Base-by-base conservation (phyloP, 176 grass and related monocot species). In the Oryza brachyantha region DNA sequence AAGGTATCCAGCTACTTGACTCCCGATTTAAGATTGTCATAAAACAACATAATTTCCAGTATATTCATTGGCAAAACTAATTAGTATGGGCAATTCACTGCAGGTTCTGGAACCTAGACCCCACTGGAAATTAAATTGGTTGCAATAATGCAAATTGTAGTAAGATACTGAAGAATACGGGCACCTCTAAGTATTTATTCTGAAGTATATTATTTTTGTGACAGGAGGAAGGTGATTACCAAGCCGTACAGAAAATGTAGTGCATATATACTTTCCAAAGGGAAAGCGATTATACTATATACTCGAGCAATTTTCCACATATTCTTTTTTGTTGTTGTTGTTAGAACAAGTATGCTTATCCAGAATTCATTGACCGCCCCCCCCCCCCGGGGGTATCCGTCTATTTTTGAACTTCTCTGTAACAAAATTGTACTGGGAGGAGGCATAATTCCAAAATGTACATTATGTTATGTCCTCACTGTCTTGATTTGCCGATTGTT, bases 1-100 rank as follows among this genome's bases (percentile, higher is more conserved):
- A 87, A 81, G 75, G 88, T 84, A 81, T 43, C 17, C 29, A 34
- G 29, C 37, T 74, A 74, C 68, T 79, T 79, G 70, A 24, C 60
- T 41, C 58, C 26, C 2, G n/a, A 63, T 64, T 57, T 26, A 27
- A 59, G 17, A 42, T 72, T 42, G 19, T 0, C 19, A 22, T 58
- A 69, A 61, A 86, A 26, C 5, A 61, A 27, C 31, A 25, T 43
- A 11, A 65, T 72, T 45, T 42, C 34, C 8, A 79, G 3, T 31
- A 39, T 27, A 61, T 36, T 3, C 29, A 73, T 21, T 24, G 7
- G 11, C 41, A 62, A 35, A 29, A 37, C 69, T 88, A 80, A 85
- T 74, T 72, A 58, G 10, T 39, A 45, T 72, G 52, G 39, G 16
- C 29, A 73, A 38, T 29, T 50, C 24, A 43, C 31, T 32, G 31